Evolutionary conservation across 805 yeast species (phyloP), one percentile per base, ranked within the genome.

Genomic region (Saturnispora saitoi): DNA sequence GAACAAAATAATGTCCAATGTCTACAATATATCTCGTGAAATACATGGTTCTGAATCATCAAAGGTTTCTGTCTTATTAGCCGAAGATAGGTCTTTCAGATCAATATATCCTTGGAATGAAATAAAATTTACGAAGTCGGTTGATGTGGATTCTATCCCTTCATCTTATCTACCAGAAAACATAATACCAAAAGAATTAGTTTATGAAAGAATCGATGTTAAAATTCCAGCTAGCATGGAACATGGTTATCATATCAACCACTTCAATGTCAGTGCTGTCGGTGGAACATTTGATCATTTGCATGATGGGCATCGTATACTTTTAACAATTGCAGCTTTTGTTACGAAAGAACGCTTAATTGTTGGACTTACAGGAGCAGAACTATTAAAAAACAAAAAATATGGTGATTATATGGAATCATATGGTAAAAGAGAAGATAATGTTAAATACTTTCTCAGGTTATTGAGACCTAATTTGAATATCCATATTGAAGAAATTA

Each of bases 271-370:
- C 9, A 20, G 38, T 12, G 91, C 96, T 0, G 81, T 91, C 1
- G 99, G 99, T 0, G 99, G 99, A 0, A 93, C 99, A 0, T 93
- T 93, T 68, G 99, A 93, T 61, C 98, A 93, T 66, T 61, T 93
- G 32, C 99, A 93, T 58, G 95, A 85, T 60, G 99, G 98, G 0
- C 99, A 93, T 66, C 87, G 86, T 63, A 83, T 93, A 28, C 69
- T 93, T 26, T 70, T 93, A 9, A 81, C 93, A 0, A 70, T 86
- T 51, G 73, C 95, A 0, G 78, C 80, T 0, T 88, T 80, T 58
- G 54, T 86, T 7, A 71, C 95, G 0, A 57, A 65, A 2, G 56
- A 63, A 2, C 67, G 64, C 20, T 67, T 93, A 12, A 83, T 91
- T 43, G 71, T 93, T 6, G 99, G 99, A 0, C 70, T 93, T 3